Evolutionary conservation across 2,329 filamentous ascomycete species (phyloP).

Genomic region (Cytospora piceae): DNA sequence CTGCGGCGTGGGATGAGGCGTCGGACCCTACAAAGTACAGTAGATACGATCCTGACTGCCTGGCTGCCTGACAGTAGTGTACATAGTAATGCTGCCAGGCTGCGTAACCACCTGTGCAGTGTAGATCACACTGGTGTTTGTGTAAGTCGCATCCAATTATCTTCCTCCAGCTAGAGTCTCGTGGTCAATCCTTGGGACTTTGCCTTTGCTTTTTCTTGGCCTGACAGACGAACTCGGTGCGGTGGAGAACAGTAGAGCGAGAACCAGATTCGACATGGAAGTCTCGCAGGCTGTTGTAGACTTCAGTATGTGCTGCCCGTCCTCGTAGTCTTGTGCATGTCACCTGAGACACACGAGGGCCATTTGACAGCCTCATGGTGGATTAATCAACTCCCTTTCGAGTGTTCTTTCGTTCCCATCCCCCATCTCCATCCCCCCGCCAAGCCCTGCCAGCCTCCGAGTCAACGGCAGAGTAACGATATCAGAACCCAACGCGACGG

Average conservation of each 20-base stretch:
- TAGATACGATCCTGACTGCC: background rate
- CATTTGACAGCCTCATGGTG: background rate
- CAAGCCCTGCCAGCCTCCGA: background rate
- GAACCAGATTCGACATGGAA: background rate
- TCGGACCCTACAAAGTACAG: background rate
- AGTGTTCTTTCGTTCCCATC: background rate
- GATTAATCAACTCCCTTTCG: background rate
- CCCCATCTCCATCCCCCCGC: background rate
- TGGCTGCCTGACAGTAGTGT: no score
- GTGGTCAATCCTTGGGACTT: conserved; percentile 11
- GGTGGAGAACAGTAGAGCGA: no score
- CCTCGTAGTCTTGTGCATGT: background rate
- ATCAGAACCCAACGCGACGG: background rate
- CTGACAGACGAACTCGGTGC: background rate
- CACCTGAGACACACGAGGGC: background rate
- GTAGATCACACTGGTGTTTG: conserved; percentile 6
- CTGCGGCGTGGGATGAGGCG: conserved; percentile 19
- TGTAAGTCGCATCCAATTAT: conserved; percentile 9
- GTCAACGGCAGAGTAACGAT: background rate
- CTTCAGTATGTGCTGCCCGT: background rate
- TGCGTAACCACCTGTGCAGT: conserved; percentile 16
- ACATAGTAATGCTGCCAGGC: background rate
- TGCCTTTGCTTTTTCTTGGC: conserved; percentile 5
- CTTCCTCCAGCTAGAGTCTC: conserved; percentile 13
- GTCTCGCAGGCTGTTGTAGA: background rate